phyloP scores from a whole-genome alignment of 768 basidiomycete species.

The Rhodotorula toruloides region DNA sequence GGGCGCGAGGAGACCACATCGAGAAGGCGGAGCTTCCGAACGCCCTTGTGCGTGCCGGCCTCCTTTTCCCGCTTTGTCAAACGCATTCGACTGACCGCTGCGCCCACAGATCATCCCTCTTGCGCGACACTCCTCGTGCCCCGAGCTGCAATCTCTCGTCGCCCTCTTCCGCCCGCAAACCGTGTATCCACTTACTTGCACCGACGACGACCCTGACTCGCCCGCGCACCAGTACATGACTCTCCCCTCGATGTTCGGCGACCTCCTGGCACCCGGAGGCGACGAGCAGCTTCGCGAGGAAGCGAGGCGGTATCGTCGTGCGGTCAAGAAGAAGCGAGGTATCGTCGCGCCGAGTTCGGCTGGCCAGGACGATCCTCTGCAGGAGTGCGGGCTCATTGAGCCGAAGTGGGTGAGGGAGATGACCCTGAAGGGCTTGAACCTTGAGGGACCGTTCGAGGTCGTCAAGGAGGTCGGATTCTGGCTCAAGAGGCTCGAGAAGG shows the following conservation, averaged over 20 bases:
- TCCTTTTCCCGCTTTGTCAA: not conserved
- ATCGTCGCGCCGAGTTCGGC: not conserved
- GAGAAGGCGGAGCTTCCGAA: conserved; percentile 50
- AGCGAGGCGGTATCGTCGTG: conserved; percentile 23
- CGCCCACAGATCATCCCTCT: conserved; percentile 66
- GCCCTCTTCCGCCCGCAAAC: conserved; percentile 69
- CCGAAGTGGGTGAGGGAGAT: conserved; percentile 8
- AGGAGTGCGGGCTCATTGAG: not conserved
- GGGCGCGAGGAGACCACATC: not conserved
- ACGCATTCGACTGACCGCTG: too few relatives aligned
- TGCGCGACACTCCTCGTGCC: conserved; percentile 77
- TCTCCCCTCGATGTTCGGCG: conserved; percentile 51
- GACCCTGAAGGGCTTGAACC: conserved; percentile 48
- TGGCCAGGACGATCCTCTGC: not conserved
- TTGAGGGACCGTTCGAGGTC: conserved; percentile 58
- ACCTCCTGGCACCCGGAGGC: conserved; percentile 52
- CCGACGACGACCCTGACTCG: conserved; percentile 47
- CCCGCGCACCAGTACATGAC: conserved; percentile 61
- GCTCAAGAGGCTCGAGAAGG: conserved; percentile 39
- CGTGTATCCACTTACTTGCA: conserved; percentile 74
- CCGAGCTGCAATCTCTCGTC: conserved; percentile 77
- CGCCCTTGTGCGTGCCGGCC: conserved; percentile 55
- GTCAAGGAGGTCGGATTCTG: conserved; percentile 52
- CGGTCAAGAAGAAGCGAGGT: not conserved
- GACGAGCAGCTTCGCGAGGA: conserved; percentile 41